Percentiles rank a stretch among this genome's conserved stretches.
Conservation (phyloP, 805 yeast species). For the Ogataea glucozyma region DNA sequence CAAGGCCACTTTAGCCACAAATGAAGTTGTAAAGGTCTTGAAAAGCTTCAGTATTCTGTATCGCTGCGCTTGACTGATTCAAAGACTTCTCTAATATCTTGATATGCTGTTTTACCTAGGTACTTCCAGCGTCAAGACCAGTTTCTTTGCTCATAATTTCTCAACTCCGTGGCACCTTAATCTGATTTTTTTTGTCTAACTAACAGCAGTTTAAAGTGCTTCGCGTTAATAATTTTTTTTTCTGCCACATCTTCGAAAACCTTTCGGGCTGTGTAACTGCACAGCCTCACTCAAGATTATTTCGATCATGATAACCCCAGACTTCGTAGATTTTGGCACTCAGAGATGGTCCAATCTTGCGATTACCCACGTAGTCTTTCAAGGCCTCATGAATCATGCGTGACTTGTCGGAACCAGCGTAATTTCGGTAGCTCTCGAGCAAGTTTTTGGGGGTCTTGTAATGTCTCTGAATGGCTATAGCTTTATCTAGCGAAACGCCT, state of each 20-base stretch:
- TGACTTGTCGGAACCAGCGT: constrained; percentile 33
- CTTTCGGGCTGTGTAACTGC: too few species aligned
- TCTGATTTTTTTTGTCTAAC: background rate
- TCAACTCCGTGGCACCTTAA: too few species aligned
- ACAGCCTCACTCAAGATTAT: background rate
- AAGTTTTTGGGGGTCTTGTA: constrained; percentile 71
- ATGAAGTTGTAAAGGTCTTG: too few species aligned
- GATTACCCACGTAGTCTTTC: constrained; percentile 47
- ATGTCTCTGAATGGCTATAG: constrained; percentile 66
- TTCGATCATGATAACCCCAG: constrained; percentile 53
- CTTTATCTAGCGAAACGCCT: constrained; percentile 86
- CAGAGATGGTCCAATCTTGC: constrained; percentile 51
- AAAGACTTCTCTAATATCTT: too few species aligned
- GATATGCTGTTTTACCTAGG: too few species aligned
- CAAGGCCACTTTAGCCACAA: too few species aligned
- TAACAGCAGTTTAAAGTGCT: background rate
- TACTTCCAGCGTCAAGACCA: too few species aligned
- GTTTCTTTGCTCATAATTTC: too few species aligned
- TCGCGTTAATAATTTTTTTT: constrained; percentile 6
- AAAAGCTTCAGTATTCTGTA: too few species aligned
- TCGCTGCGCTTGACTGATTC: too few species aligned
- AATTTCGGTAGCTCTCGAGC: constrained; percentile 45
- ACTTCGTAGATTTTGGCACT: constrained; percentile 54
- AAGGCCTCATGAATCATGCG: constrained; percentile 35
- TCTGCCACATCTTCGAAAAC: background rate